Percentiles rank a stretch among this genome's conserved stretches.
These are phyloP conservation scores for Hypoxylon lenormandii DNA, from an alignment of 495 filamentous ascomycete species.

Conservation along the genomic window DNA sequence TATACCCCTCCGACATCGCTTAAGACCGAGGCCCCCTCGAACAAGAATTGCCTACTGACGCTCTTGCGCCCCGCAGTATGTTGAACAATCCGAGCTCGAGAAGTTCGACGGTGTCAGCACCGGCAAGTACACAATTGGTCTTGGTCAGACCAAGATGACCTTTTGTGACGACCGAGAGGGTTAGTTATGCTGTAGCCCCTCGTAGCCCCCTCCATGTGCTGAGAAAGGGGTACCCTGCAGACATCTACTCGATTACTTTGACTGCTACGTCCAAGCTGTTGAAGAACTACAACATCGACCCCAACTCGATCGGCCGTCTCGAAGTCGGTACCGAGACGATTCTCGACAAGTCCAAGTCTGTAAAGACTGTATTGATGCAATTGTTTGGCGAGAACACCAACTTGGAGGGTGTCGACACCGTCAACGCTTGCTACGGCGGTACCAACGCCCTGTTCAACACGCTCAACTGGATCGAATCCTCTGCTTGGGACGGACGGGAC, in stretches of 20 bases:
- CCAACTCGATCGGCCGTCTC: constrained; percentile 87
- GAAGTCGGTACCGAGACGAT: constrained; percentile 99
- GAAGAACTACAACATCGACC: constrained; percentile 92
- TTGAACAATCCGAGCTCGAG: constrained; percentile 94
- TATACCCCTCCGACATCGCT: constrained; percentile 25
- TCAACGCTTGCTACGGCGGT: constrained; percentile 98
- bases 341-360: constrained; percentile 99
- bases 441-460: constrained; percentile 98
- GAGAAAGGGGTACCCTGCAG: constrained; percentile 59
- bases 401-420: constrained; percentile 93
- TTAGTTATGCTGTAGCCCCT: constrained; percentile 60
- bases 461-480: constrained; percentile 98
- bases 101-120: constrained; percentile 95
- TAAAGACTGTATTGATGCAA: constrained; percentile 99
- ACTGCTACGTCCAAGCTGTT: constrained; percentile 89
- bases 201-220: constrained; percentile 21
- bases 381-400: constrained; percentile 89
- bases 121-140: constrained; percentile 99
- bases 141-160: constrained; percentile 99
- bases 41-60: constrained; percentile 38
- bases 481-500: constrained; percentile 94
- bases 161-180: constrained; percentile 99
- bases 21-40: constrained; percentile 9
- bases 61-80: constrained; percentile 73
- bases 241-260: constrained; percentile 97